A percentile compares a stretch with the other conserved stretches of the same genome.
Conservation (phyloP, 164 flowering plant genomes). For the Euptelea pleiosperma region DNA sequence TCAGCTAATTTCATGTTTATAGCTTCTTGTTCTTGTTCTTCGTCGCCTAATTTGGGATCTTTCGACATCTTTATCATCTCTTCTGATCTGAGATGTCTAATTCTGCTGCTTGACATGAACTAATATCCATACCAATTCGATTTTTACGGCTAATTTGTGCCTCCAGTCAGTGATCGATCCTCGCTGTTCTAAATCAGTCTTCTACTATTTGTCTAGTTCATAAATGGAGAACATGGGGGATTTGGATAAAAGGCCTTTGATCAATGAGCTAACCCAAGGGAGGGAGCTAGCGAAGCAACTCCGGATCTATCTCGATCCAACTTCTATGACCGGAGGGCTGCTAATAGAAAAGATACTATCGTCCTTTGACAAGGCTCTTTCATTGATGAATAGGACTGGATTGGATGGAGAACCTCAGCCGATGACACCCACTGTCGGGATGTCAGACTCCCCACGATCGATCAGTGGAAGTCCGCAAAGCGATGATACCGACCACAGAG, state of each 20-base stretch:
- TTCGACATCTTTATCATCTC: too few relatives aligned
- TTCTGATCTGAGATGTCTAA: too few relatives aligned
- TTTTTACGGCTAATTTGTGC: too few relatives aligned
- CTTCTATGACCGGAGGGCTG: slow-evolving; percentile 29
- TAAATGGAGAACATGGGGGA: slow-evolving; percentile 34
- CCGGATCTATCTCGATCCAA: slow-evolving; percentile 30
- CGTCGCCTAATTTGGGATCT: too few relatives aligned
- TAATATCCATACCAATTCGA: too few relatives aligned
- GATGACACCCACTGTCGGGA: background rate
- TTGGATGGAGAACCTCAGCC: background rate
- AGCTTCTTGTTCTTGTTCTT: too few relatives aligned
- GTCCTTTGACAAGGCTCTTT: slow-evolving; percentile 45
- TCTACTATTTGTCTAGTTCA: too few relatives aligned
- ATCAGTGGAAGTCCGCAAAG: slow-evolving; percentile 38
- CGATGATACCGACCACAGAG: slow-evolving; percentile 40
- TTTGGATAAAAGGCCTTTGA: slow-evolving; percentile 30
- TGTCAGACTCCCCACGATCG: slow-evolving; percentile 39
- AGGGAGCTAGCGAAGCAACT: slow-evolving; percentile 48
- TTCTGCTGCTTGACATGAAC: too few relatives aligned
- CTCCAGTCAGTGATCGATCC: too few relatives aligned
- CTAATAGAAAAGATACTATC: slow-evolving; percentile 35
- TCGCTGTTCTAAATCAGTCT: too few relatives aligned
- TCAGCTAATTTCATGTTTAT: too few relatives aligned
- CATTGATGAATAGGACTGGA: slow-evolving; percentile 26
- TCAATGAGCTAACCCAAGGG: slow-evolving; percentile 57